These are phyloP conservation scores for Diddensiella santjacobensis DNA, from an alignment of 805 yeast species.

Conservation along the genomic window DNA sequence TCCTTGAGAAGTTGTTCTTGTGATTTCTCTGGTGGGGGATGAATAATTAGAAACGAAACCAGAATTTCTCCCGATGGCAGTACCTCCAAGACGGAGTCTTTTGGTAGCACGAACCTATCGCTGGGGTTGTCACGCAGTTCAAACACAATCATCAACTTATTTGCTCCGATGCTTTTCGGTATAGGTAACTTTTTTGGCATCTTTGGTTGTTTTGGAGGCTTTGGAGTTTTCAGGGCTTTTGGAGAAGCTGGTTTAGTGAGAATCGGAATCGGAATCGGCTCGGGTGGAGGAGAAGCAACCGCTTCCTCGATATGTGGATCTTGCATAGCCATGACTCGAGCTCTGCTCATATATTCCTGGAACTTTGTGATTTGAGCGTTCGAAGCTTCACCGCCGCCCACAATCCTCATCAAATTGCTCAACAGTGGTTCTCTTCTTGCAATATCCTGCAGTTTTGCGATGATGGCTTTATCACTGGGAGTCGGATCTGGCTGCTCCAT, in stretches of 20 bases:
- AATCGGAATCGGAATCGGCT: conserved; percentile 4
- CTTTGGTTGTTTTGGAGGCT: conserved; percentile 16
- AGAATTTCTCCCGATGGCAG: conserved; percentile 34
- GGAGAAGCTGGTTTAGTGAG: not conserved
- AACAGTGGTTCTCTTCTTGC: conserved; percentile 70
- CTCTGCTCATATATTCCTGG: conserved; percentile 75
- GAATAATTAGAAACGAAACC: conserved; percentile 35
- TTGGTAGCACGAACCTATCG: conserved; percentile 71
- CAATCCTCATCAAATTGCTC: conserved; percentile 72
- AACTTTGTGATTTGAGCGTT: conserved; percentile 70
- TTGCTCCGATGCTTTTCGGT: conserved; percentile 12
- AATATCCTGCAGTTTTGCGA: conserved; percentile 75
- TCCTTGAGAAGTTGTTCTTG: conserved; percentile 30
- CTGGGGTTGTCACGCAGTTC: conserved; percentile 81
- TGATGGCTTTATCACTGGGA: conserved; percentile 63
- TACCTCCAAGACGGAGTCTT: conserved; percentile 66
- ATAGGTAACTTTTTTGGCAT: conserved; percentile 15
- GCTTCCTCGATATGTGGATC: conserved; percentile 7
- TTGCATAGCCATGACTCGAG: conserved; percentile 49
- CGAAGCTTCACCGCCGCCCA: conserved; percentile 78
- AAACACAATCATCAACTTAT: conserved; percentile 69
- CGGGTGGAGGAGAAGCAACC: not conserved
- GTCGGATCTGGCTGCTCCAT: conserved; percentile 10
- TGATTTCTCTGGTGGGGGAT: conserved; percentile 26
- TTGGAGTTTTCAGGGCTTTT: conserved; percentile 8